Conservation (phyloP, 2,329 filamentous ascomycete species). For the Fusarium bactridioides region DNA sequence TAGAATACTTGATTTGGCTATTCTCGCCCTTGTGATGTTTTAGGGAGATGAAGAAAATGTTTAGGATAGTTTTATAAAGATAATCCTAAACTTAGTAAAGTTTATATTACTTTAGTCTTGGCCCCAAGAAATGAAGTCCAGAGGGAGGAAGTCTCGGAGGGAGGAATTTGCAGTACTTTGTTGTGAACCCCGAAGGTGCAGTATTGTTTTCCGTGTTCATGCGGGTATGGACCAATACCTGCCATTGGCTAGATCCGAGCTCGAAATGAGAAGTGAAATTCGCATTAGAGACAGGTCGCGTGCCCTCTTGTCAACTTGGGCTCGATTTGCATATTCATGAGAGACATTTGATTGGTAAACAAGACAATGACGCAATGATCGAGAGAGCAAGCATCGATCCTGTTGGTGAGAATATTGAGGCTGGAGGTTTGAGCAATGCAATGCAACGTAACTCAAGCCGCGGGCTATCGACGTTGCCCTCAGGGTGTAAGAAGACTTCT, state of each 20-base stretch:
- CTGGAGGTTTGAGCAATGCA: constrained; percentile 9
- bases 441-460: neutral
- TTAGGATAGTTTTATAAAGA: neutral
- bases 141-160: neutral
- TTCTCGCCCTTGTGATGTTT: neutral
- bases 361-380: neutral
- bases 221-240: neutral
- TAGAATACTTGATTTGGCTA: neutral
- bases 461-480: neutral
- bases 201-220: neutral
- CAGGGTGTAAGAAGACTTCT: no score
- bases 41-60: neutral
- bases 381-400: constrained; percentile 1
- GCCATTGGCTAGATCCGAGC: neutral
- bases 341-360: neutral
- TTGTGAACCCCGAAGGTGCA: neutral
- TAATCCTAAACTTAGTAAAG: neutral
- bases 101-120: neutral
- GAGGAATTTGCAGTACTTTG: neutral
- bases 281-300: constrained; percentile 13
- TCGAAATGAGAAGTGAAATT: neutral
- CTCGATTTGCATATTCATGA: neutral
- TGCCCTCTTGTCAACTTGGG: constrained; percentile 5
- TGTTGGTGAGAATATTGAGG: neutral
- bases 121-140: neutral